Percentiles rank a stretch among this genome's conserved stretches.
Evolutionary conservation across 495 filamentous ascomycete species (phyloP).

Genomic region (Xylaria acuta): DNA sequence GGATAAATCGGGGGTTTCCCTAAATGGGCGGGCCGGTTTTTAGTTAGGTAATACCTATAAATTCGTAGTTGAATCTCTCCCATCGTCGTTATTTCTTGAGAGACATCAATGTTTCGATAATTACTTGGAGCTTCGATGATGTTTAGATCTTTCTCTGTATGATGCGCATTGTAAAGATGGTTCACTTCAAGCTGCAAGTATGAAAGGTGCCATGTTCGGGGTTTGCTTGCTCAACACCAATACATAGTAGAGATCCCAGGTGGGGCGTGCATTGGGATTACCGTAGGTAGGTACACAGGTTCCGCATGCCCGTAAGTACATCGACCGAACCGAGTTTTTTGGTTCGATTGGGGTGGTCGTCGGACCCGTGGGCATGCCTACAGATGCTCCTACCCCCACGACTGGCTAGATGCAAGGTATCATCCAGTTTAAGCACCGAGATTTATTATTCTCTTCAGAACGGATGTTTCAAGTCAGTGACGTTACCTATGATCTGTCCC

Average conservation of each 20-base stretch:
- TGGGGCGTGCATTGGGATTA: not conserved
- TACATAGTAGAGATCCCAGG: not conserved
- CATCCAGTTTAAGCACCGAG: not conserved
- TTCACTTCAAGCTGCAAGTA: no score
- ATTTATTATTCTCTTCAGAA: not conserved
- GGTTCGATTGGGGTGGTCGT: not conserved
- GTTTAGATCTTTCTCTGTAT: no score
- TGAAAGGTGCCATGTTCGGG: not conserved
- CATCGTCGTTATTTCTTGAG: not conserved
- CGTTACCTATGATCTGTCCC: not conserved
- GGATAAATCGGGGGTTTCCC: constrained; percentile 9
- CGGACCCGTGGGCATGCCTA: not conserved
- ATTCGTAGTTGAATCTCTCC: not conserved
- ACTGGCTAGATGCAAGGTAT: not conserved
- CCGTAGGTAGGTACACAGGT: not conserved
- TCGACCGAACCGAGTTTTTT: not conserved
- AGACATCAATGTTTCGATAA: not conserved
- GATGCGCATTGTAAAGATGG: no score
- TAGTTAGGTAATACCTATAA: not conserved
- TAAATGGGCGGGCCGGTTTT: not conserved
- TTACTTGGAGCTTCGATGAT: no score
- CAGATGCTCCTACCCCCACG: not conserved
- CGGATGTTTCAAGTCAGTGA: not conserved
- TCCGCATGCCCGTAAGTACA: not conserved
- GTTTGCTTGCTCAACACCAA: not conserved